These are phyloP conservation scores for Pleurotus sapidus DNA, from an alignment of 768 basidiomycete genomes.

Conservation along the genomic window DNA sequence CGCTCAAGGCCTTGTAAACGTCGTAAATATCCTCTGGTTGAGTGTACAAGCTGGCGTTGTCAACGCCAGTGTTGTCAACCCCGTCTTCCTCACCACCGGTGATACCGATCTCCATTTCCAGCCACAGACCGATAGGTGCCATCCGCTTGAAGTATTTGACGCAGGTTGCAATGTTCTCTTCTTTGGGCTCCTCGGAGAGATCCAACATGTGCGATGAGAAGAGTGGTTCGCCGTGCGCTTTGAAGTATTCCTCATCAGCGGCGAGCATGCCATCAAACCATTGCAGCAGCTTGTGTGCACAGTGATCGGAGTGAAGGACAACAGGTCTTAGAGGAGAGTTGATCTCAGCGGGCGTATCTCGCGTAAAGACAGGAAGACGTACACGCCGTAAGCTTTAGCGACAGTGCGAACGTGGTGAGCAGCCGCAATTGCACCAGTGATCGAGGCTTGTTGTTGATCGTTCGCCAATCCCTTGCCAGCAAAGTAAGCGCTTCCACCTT, in stretches of 20 bases:
- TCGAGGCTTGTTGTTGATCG: conserved; percentile 93
- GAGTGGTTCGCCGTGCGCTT: conserved; percentile 79
- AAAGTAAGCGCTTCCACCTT: conserved; percentile 95
- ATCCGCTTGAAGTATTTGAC: conserved; percentile 94
- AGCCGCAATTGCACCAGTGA: conserved; percentile 87
- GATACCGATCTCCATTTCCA: conserved; percentile 99
- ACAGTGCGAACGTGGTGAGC: conserved; percentile 90
- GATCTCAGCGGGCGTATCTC: neutral
- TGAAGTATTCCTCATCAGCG: conserved; percentile 92
- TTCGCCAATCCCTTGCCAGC: conserved; percentile 96
- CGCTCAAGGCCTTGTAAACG: conserved; percentile 78
- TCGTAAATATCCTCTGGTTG: conserved; percentile 97
- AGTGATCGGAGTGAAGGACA: conserved; percentile 97
- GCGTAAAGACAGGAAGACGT: conserved; percentile 28
- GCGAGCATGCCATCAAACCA: conserved; percentile 99
- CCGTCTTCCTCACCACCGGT: conserved; percentile 99
- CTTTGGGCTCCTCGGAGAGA: conserved; percentile 89
- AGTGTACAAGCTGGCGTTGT: conserved; percentile 93
- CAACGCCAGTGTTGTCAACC: conserved; percentile 95
- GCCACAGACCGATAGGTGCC: conserved; percentile 90
- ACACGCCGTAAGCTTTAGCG: conserved; percentile 91
- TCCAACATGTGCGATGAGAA: conserved; percentile 99
- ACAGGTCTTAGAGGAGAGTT: conserved; percentile 68
- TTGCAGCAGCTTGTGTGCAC: conserved; percentile 94
- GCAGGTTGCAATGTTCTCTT: conserved; percentile 92